Base-by-base conservation (phyloP, 169 alveolate species). In the Cryptosporidium tyzzeri region DNA sequence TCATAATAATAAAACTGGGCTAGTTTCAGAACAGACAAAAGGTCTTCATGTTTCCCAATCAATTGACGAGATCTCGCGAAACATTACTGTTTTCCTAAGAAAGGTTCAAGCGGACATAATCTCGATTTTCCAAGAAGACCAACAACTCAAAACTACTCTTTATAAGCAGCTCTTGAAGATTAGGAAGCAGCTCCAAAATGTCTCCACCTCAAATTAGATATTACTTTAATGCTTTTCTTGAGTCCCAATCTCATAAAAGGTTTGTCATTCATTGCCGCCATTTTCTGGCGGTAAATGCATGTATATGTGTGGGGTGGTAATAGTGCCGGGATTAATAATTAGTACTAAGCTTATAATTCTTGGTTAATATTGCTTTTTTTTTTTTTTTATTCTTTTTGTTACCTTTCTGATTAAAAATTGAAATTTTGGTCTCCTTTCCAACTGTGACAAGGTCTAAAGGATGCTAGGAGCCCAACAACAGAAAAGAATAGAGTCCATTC, bases 381-480 rank as follows among this genome's bases (percentile, higher is more conserved):
- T 51, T 7, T 12, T 26, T 23, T 70, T 2, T 21, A 9, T 71
- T 53, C 35, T 33, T 71, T 71, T 21, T 29, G 14, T 41, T n/a
- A 14, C 23, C 26, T 29, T 70, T 23, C 21, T 50, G 29, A 26
- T 50, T 18, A 55, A 71, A n/a, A 71, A 71, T 50, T 48, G 29
- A 65, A 10, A 29, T n/a, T 18, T 44, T 70, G 84, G 65, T 23
- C 65, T 70, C 41, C 39, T 51, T 70, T 9, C 58, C 71, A 65
- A 37, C 26, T 69, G 23, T 29, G 58, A 39, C 39, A 33, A 69
- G 65, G 26, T 50, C 89, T 70, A 16, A 45, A 80, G 48, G 45
- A 80, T 80, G 89, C 41, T 80, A 41, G 89, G 89, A 62, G 89
- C 89, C 89, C 89, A 80, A 65, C 73, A 80, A 41, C 89, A 80